Base-by-base conservation (phyloP, 2,329 filamentous ascomycete genomes). In the Xylaria sp. region DNA sequence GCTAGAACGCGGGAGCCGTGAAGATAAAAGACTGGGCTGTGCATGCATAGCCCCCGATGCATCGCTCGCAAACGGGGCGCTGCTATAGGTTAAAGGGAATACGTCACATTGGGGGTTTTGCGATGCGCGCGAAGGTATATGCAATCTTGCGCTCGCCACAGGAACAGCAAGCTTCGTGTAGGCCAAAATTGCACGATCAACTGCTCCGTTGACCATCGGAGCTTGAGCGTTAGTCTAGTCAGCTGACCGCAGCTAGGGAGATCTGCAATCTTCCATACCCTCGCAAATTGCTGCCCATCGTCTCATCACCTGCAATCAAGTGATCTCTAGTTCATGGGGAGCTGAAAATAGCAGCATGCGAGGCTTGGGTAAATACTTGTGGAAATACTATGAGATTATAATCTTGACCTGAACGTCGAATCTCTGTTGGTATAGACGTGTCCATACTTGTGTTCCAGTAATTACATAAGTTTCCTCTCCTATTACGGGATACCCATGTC, bases 241-340 rank as follows among this genome's bases (percentile, higher is more conserved):
- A 63, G 60, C 60, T 63, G 60, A 63, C 60, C 20, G 51, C 51
- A 56, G 34, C 28, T 32, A 54, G 32, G 48, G 44, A 37, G 48
- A 15, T 48, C 7, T 34, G 23, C 28, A 28, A 28, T 28, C 28
- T 1, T 44, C 23, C n/a, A 25, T 28, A 37, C 20, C 48, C 20
- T 52, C 20, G 56, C 39, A n/a, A 46, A 46, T 37, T 18, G 18
- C n/a, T 46, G 7, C n/a, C 48, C 2, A 28, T 61, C 44, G 4
- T 25, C 20, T n/a, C 25, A 60, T n/a, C n/a, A 34, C 7, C 15
- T 34, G n/a, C 10, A 20, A 2, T 37, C 55, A 44, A 6, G 37
- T 28, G 13, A 25, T 46, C 46, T 48, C 9, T n/a, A 39, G 1
- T 32, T n/a, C n/a, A 48, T 18, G 18, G n/a, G 15, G 12, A 13